Percentiles rank a stretch among this genome's conserved stretches.
Evolutionary conservation across 257 asterid genomes (phyloP).

Genomic region (Scutellaria minor): DNA sequence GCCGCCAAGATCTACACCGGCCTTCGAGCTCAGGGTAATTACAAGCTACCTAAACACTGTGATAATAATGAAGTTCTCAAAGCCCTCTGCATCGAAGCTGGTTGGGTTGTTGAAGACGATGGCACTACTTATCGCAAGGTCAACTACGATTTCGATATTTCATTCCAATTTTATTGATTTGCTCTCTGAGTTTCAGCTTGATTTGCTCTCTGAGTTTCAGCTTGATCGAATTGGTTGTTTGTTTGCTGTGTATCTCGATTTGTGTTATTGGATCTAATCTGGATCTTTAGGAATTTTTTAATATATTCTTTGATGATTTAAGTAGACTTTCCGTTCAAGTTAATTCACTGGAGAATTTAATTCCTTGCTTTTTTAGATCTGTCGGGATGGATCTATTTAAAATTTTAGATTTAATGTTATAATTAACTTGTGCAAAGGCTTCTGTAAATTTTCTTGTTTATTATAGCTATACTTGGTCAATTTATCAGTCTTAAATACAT

Average conservation of each 20-base stretch:
- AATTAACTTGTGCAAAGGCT: not conserved
- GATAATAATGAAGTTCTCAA: constrained; percentile 84
- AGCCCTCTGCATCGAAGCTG: constrained; percentile 81
- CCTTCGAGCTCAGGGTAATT: constrained; percentile 75
- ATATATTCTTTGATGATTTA: not conserved
- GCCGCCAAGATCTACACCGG: constrained; percentile 84
- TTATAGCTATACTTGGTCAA: not conserved
- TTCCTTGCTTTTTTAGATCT: not conserved
- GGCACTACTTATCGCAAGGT: constrained; percentile 91
- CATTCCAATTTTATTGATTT: not conserved
- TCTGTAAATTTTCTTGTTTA: constrained; percentile 1
- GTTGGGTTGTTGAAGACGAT: constrained; percentile 85
- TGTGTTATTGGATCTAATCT: constrained; percentile 33
- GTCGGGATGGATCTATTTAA: not conserved
- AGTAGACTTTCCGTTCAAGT: not conserved
- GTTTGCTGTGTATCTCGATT: constrained; percentile 5
- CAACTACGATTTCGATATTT: not conserved
- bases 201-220: not conserved
- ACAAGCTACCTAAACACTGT: constrained; percentile 76
- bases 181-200: not conserved
- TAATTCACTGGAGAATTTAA: not conserved
- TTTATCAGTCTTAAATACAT: not conserved
- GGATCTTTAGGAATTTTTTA: constrained; percentile 13
- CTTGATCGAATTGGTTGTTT: not conserved
- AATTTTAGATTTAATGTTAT: not conserved